Conservation (phyloP, 2,329 filamentous ascomycete species). For the Penicillium sumatraense region DNA sequence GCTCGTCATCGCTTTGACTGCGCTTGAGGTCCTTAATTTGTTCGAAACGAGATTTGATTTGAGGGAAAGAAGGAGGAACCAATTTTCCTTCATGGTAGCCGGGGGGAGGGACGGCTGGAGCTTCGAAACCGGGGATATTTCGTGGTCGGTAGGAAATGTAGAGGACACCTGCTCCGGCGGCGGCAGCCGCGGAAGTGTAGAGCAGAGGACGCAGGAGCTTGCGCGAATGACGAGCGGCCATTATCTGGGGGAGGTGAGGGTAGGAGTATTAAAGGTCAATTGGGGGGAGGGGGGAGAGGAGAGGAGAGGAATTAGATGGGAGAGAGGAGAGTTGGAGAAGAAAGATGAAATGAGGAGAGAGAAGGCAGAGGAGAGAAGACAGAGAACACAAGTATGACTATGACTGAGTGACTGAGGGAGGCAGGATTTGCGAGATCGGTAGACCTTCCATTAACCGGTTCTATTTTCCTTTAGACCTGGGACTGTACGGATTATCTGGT, state of each 20-base stretch:
- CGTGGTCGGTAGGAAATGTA: constrained; percentile 67
- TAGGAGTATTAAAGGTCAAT: not conserved
- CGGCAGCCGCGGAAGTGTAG: constrained; percentile 61
- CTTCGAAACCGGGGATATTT: constrained; percentile 67
- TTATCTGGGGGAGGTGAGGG: constrained; percentile 23
- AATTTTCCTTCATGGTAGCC: constrained; percentile 65
- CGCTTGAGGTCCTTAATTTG: constrained; percentile 58
- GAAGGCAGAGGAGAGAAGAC: not conserved
- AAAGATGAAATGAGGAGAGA: not conserved
- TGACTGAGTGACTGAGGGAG: not conserved
- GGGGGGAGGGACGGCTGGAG: constrained; percentile 65
- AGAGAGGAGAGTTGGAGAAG: not conserved
- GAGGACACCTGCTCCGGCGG: constrained; percentile 59
- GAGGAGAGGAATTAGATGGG: not conserved
- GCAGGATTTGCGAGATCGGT: constrained; percentile 17
- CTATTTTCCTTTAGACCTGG: not conserved
- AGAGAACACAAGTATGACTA: not conserved
- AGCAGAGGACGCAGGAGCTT: constrained; percentile 62
- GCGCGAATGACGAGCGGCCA: constrained; percentile 48
- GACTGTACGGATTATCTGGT: too few species aligned
- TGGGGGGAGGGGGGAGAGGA: not conserved
- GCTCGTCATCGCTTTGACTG: constrained; percentile 49
- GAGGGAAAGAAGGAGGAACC: constrained; percentile 56
- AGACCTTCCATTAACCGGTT: constrained; percentile 22
- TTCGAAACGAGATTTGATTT: constrained; percentile 54